Conservation (phyloP, 352 stramenopile species). For the Phytophthora parvispora region DNA sequence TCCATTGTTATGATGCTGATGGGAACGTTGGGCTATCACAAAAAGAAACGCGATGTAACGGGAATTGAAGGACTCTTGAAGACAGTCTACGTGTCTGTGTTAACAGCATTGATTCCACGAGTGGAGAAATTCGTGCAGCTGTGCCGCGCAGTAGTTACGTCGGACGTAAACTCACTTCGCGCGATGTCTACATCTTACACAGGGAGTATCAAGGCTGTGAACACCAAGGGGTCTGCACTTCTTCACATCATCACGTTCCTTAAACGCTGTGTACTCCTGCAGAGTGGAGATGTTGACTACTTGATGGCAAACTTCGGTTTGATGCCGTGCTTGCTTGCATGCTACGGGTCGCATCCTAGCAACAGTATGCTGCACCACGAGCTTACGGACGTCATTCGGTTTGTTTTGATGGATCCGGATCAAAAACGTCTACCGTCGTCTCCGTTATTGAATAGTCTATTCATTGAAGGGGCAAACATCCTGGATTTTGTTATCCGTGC, state of each 20-base stretch:
- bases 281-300: constrained; percentile 75
- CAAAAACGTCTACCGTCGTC: constrained; percentile 85
- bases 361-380: constrained; percentile 91
- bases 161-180: constrained; percentile 55
- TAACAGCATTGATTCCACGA: constrained; percentile 66
- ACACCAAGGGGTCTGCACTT: constrained; percentile 74
- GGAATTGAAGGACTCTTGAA: constrained; percentile 74
- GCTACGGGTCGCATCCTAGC: constrained; percentile 80
- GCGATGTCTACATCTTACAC: constrained; percentile 55
- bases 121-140: constrained; percentile 86
- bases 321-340: constrained; percentile 86
- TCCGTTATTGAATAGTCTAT: constrained; percentile 83
- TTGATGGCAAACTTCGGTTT: constrained; percentile 80
- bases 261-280: constrained; percentile 86
- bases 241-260: constrained; percentile 86
- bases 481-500: constrained; percentile 86
- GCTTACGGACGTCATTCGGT: constrained; percentile 88
- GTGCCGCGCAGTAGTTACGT: constrained; percentile 71
- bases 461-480: constrained; percentile 75
- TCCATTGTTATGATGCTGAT: constrained; percentile 92
- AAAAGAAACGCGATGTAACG: constrained; percentile 83
- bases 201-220: constrained; percentile 55
- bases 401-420: constrained; percentile 87
- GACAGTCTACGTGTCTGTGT: constrained; percentile 50
- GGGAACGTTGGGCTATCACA: constrained; percentile 87